Conservation (phyloP, 164 flowering plant species). For the Kingdonia uniflora region DNA sequence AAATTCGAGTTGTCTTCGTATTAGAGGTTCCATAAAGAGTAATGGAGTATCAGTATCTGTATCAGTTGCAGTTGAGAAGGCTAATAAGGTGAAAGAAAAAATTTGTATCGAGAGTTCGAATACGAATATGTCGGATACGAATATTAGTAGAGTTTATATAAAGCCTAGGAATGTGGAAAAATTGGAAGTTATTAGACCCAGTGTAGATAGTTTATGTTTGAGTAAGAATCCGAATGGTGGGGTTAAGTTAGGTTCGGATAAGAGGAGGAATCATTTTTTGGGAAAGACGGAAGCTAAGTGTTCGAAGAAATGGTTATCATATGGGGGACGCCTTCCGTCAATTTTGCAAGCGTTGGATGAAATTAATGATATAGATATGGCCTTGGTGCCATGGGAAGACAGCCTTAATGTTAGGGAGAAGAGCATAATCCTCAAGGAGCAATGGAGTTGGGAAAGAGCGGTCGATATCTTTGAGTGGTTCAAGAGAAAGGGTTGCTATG, state of each 20-base stretch:
- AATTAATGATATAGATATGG: slow-evolving; percentile 52
- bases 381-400: slow-evolving; percentile 71
- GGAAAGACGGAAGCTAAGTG: slow-evolving; percentile 30
- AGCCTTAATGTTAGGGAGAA: slow-evolving; percentile 59
- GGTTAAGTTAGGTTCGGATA: neutral
- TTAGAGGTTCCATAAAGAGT: slow-evolving; percentile 17
- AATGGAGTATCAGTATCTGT: slow-evolving; percentile 12
- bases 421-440: slow-evolving; percentile 94
- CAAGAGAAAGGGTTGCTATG: slow-evolving; percentile 66
- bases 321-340: slow-evolving; percentile 69
- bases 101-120: slow-evolving; percentile 13
- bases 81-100: slow-evolving; percentile 14
- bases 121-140: slow-evolving; percentile 5
- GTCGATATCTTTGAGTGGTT: slow-evolving; percentile 86
- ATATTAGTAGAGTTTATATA: slow-evolving; percentile 13
- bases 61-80: neutral
- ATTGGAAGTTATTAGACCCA: slow-evolving; percentile 6
- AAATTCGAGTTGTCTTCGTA: slow-evolving; percentile 16
- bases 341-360: slow-evolving; percentile 65
- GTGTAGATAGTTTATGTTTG: slow-evolving; percentile 4
- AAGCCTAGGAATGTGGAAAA: slow-evolving; percentile 6
- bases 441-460: slow-evolving; percentile 66
- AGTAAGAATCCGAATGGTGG: slow-evolving; percentile 16
- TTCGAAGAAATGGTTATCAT: slow-evolving; percentile 52
- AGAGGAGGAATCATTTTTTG: slow-evolving; percentile 5